These are phyloP conservation scores for Chalciporus piperatoides DNA, from an alignment of 1,284 basidiomycete species.

Conservation along the genomic window DNA sequence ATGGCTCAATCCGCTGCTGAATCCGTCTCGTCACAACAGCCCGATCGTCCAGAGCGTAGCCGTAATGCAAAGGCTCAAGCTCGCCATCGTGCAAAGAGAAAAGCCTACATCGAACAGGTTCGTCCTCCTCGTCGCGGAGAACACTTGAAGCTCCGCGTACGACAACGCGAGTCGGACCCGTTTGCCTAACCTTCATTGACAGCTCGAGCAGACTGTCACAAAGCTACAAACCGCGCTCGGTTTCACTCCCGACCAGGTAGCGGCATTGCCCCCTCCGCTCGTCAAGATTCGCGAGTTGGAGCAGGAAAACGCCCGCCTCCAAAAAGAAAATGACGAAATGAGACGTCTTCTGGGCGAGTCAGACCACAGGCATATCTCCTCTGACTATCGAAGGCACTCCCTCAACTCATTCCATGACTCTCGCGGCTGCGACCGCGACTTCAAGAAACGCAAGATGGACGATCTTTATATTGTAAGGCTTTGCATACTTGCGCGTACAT, in stretches of 20 bases:
- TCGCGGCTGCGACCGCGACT: constrained; percentile 54
- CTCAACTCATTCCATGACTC: constrained; percentile 42
- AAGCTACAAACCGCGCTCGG: constrained; percentile 72
- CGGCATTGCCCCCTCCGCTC: constrained; percentile 63
- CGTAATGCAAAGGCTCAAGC: constrained; percentile 89
- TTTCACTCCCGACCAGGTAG: constrained; percentile 64
- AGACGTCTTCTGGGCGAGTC: constrained; percentile 53
- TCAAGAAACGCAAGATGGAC: constrained; percentile 60
- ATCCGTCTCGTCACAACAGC: constrained; percentile 34
- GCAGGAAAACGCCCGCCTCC: constrained; percentile 64
- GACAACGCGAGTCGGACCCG: constrained; percentile 10
- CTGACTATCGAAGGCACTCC: constrained; percentile 44
- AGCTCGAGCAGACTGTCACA: constrained; percentile 79
- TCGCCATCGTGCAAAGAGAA: constrained; percentile 86
- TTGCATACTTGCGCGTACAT: neutral
- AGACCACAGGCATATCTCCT: constrained; percentile 33
- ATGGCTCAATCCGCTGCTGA: constrained; percentile 41
- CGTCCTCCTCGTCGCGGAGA: constrained; percentile 7
- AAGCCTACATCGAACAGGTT: constrained; percentile 89
- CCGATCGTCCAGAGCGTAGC: constrained; percentile 65
- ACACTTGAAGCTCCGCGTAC: constrained; percentile 6
- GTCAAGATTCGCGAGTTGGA: constrained; percentile 72
- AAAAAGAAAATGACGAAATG: constrained; percentile 67
- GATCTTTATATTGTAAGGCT: constrained; percentile 54
- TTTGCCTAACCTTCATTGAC: constrained; percentile 10